Conservation (phyloP, 2,329 filamentous ascomycete genomes). For the Davidsoniella eucalypti region DNA sequence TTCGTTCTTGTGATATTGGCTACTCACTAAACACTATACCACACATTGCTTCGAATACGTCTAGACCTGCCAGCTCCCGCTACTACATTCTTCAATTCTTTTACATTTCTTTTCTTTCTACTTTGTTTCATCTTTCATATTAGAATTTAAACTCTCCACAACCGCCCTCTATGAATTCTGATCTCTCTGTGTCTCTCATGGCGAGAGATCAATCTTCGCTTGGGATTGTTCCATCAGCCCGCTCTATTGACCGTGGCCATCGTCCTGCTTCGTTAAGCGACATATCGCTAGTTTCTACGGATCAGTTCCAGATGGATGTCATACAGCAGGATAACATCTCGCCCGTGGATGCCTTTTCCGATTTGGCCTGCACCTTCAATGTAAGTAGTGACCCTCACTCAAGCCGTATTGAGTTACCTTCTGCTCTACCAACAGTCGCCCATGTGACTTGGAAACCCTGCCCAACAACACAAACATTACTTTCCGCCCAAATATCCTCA, state of each 20-base stretch:
- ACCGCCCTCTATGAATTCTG: not conserved
- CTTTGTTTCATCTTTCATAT: not conserved
- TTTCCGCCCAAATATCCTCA: no score
- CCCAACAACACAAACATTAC: not conserved
- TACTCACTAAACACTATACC: not conserved
- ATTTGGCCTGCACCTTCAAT: not conserved
- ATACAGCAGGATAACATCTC: not conserved
- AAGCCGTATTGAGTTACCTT: not conserved
- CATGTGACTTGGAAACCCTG: not conserved
- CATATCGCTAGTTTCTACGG: not conserved
- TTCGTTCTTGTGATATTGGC: no score
- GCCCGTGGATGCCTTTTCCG: not conserved
- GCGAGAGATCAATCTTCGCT: constrained; percentile 1
- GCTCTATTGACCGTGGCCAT: constrained; percentile 1
- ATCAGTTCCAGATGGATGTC: constrained; percentile 1
- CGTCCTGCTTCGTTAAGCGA: not conserved
- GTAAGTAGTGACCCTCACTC: not conserved
- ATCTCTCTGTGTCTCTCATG: constrained; percentile 2
- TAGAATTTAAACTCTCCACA: not conserved
- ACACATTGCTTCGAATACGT: not conserved
- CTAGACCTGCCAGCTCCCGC: not conserved
- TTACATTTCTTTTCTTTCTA: not conserved
- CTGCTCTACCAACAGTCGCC: not conserved
- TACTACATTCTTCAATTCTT: not conserved
- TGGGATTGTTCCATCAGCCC: not conserved